These are phyloP conservation scores for Penicillium manginii DNA, from an alignment of 495 filamentous ascomycete genomes.

Conservation along the genomic window DNA sequence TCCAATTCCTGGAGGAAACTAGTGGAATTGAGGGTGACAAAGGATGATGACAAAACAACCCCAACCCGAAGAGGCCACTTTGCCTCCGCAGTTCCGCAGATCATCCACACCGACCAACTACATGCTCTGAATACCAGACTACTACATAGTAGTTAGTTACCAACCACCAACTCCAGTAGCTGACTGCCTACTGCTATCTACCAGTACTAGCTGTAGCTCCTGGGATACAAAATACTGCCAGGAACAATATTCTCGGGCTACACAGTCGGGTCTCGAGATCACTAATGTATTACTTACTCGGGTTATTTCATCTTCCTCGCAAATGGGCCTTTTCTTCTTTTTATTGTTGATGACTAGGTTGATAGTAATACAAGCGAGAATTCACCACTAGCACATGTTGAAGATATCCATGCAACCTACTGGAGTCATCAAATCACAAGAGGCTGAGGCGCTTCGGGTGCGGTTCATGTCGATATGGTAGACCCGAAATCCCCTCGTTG, in stretches of 20 bases:
- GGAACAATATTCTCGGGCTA: too few relatives aligned
- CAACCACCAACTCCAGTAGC: too few relatives aligned
- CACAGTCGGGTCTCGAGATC: too few relatives aligned
- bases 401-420: constrained; percentile 11
- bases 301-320: neutral
- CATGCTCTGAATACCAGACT: too few relatives aligned
- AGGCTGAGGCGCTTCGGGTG: constrained; percentile 8
- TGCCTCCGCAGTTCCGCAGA: constrained; percentile 19
- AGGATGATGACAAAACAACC: constrained; percentile 7
- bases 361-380: constrained; percentile 35
- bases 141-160: neutral
- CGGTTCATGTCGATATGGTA: constrained; percentile 13
- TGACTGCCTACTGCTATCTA: too few relatives aligned
- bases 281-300: neutral
- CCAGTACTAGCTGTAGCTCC: too few relatives aligned
- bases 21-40: neutral
- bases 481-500: constrained; percentile 19
- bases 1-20: constrained; percentile 5
- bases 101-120: constrained; percentile 1
- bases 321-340: constrained; percentile 15
- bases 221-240: too few relatives aligned
- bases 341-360: constrained; percentile 19
- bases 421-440: neutral
- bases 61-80: constrained; percentile 6
- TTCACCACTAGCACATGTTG: constrained; percentile 9